phyloP scores from a whole-genome alignment of 179 eudicot genomes.

The Nepenthes alata region DNA sequence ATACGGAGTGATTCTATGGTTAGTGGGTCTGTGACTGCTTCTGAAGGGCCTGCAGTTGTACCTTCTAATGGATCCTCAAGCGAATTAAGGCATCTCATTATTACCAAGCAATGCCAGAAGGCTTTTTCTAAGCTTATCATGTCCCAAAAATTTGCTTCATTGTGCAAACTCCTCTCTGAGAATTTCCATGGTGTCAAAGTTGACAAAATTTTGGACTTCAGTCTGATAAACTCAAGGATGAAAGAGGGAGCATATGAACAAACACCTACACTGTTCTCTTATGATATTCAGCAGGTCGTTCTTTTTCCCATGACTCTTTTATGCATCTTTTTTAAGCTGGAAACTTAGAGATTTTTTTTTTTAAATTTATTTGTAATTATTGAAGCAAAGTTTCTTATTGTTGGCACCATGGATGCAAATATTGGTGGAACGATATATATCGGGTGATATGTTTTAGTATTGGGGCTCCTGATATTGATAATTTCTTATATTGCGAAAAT shows the following conservation, averaged over 20 bases:
- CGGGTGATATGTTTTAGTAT: too few species aligned
- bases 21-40: constrained; percentile 25
- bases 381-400: too few species aligned
- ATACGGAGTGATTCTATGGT: constrained; percentile 10
- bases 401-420: too few species aligned
- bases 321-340: background rate
- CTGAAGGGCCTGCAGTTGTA: constrained; percentile 17
- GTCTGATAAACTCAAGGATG: constrained; percentile 41
- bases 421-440: too few species aligned
- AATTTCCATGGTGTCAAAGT: constrained; percentile 57
- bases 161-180: constrained; percentile 48
- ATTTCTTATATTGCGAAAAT: too few species aligned
- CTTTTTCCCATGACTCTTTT: background rate
- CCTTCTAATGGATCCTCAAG: constrained; percentile 29
- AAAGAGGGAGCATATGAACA: constrained; percentile 66
- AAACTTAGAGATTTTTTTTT: background rate
- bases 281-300: constrained; percentile 77
- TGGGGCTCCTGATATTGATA: too few species aligned
- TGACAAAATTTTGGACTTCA: constrained; percentile 48
- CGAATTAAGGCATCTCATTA: constrained; percentile 21
- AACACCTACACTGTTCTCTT: constrained; percentile 46
- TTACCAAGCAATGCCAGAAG: constrained; percentile 35
- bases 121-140: constrained; percentile 42
- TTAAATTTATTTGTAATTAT: too few species aligned
- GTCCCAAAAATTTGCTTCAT: constrained; percentile 59